These are phyloP conservation scores for Aegilops speltoides DNA, from an alignment of 176 grass and related monocot genomes.

Conservation along the genomic window DNA sequence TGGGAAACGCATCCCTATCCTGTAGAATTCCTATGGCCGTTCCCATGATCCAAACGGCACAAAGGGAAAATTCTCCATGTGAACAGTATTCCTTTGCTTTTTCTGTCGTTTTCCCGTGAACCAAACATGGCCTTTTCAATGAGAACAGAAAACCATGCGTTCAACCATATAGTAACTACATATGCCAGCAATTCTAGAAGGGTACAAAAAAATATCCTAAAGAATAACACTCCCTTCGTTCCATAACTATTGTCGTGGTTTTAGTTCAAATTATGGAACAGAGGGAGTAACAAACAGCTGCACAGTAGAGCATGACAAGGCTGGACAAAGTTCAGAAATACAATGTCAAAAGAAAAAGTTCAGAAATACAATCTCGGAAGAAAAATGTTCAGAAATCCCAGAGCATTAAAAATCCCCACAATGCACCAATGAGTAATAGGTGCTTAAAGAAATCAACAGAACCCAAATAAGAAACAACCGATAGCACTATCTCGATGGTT, in stretches of 20 bases:
- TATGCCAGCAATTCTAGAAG: not conserved
- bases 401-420: not conserved
- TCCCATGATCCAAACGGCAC: not conserved
- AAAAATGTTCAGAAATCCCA: not conserved
- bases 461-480: not conserved
- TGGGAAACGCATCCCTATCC: not conserved
- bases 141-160: conserved; percentile 22
- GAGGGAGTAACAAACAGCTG: not conserved
- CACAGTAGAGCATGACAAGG: not conserved
- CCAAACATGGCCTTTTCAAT: conserved; percentile 5
- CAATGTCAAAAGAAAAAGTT: not conserved
- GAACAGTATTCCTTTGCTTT: not conserved
- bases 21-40: not conserved
- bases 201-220: not conserved
- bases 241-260: no score
- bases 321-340: not conserved
- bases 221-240: not conserved
- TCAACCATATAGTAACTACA: not conserved
- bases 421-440: not conserved
- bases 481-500: not conserved
- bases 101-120: not conserved
- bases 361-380: not conserved
- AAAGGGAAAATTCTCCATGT: not conserved
- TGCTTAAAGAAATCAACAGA: not conserved
- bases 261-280: no score